Evolutionary conservation across 345 rosid species (phyloP).

Genomic region (Salix purpurea): DNA sequence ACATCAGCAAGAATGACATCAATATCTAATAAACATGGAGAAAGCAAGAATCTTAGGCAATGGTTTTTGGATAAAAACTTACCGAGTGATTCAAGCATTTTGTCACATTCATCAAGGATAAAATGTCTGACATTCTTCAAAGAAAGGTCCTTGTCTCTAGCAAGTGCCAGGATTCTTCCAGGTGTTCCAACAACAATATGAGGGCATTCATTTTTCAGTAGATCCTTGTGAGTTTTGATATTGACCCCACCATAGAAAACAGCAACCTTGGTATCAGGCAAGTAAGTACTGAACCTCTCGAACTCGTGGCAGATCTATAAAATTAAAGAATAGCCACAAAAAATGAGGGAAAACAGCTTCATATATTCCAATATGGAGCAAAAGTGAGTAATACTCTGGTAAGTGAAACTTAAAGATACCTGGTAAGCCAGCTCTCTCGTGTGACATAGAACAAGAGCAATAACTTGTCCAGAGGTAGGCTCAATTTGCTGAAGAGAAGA

Average conservation of each 20-base stretch:
- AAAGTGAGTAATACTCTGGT: not conserved
- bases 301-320: slow-evolving; percentile 92
- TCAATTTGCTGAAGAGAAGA: slow-evolving; percentile 92
- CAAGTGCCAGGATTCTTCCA: slow-evolving; percentile 82
- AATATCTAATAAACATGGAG: not conserved
- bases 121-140: slow-evolving; percentile 99
- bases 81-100: slow-evolving; percentile 99
- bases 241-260: slow-evolving; percentile 97
- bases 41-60: not conserved
- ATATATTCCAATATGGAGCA: not conserved
- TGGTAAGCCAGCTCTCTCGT: slow-evolving; percentile 98
- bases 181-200: slow-evolving; percentile 99
- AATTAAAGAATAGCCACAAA: not conserved
- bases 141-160: slow-evolving; percentile 90
- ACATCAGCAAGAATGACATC: not conserved
- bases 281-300: slow-evolving; percentile 90
- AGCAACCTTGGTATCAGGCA: slow-evolving; percentile 84
- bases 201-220: slow-evolving; percentile 96
- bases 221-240: slow-evolving; percentile 80
- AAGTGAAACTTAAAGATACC: slow-evolving; percentile 30
- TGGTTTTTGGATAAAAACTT: not conserved
- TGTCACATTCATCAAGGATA: slow-evolving; percentile 98
- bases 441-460: slow-evolving; percentile 88
- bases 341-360: not conserved
- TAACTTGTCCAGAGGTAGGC: slow-evolving; percentile 83